These are phyloP conservation scores for Dictyostelium discoideum DNA, from an alignment of 78 protist species.

Conservation along the genomic window DNA sequence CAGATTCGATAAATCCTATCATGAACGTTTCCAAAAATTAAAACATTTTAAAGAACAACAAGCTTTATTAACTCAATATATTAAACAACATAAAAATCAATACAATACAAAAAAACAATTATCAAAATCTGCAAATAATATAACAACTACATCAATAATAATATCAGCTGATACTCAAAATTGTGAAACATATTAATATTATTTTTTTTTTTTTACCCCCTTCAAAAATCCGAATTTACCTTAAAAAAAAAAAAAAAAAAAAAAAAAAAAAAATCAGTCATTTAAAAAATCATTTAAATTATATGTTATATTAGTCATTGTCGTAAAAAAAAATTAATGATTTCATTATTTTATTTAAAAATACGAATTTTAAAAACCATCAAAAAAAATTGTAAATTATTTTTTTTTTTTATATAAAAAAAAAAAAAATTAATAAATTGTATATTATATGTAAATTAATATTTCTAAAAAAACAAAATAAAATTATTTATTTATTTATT, in stretches of 20 bases:
- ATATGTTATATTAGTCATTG: background rate
- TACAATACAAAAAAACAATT: background rate
- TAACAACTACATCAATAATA: background rate
- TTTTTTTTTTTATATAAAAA: too few relatives aligned
- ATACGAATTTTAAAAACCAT: background rate
- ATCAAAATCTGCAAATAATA: background rate
- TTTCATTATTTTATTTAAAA: too few relatives aligned
- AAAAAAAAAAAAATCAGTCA: too few relatives aligned
- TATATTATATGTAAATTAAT: background rate
- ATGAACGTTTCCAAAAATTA: background rate
- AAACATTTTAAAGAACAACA: background rate
- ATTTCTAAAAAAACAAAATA: too few relatives aligned
- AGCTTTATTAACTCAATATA: background rate
- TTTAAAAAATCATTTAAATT: too few relatives aligned
- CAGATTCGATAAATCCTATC: background rate
- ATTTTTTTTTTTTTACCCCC: too few relatives aligned
- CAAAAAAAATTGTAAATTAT: background rate
- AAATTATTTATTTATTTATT: too few relatives aligned
- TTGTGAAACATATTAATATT: background rate
- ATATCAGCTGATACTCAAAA: background rate
- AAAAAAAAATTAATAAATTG: background rate
- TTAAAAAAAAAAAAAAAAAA: too few relatives aligned
- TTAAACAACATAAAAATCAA: background rate
- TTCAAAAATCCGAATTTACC: background rate
- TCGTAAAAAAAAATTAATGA: too few relatives aligned